These are phyloP conservation scores for Ustilago esculenta DNA, from an alignment of 1,284 basidiomycete species.

Conservation along the genomic window DNA sequence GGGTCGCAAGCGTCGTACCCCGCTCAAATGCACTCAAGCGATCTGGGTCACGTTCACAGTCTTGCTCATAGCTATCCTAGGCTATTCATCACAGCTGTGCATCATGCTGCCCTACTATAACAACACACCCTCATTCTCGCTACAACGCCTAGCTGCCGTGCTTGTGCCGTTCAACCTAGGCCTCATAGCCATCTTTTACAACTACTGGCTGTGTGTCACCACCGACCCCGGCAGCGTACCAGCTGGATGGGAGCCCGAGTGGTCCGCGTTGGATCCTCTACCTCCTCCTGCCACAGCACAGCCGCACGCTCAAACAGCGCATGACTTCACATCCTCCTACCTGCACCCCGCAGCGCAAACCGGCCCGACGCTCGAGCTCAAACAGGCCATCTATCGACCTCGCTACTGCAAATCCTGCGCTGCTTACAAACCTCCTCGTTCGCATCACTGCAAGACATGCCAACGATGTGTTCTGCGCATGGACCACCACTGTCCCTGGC, in stretches of 20 bases:
- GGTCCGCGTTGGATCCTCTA: constrained; percentile 38
- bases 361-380: constrained; percentile 24
- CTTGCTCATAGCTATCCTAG: constrained; percentile 54
- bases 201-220: constrained; percentile 57
- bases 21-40: constrained; percentile 41
- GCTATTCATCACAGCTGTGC: constrained; percentile 53
- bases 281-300: not conserved
- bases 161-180: constrained; percentile 86
- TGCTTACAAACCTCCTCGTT: constrained; percentile 61
- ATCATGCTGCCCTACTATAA: constrained; percentile 60
- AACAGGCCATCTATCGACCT: constrained; percentile 30
- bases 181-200: constrained; percentile 49
- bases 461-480: constrained; percentile 61
- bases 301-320: too few relatives aligned
- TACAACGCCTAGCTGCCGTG: constrained; percentile 75
- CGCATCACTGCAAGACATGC: constrained; percentile 67
- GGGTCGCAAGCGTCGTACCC: constrained; percentile 14
- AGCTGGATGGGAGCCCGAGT: constrained; percentile 51
- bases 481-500: constrained; percentile 71
- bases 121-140: constrained; percentile 50
- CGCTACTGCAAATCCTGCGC: constrained; percentile 61
- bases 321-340: not conserved
- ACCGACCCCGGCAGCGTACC: constrained; percentile 61
- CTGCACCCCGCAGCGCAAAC: not conserved
- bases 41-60: constrained; percentile 33